Base-by-base conservation (phyloP, 2,329 filamentous ascomycete genomes). In the Lomentospora prolificans region DNA sequence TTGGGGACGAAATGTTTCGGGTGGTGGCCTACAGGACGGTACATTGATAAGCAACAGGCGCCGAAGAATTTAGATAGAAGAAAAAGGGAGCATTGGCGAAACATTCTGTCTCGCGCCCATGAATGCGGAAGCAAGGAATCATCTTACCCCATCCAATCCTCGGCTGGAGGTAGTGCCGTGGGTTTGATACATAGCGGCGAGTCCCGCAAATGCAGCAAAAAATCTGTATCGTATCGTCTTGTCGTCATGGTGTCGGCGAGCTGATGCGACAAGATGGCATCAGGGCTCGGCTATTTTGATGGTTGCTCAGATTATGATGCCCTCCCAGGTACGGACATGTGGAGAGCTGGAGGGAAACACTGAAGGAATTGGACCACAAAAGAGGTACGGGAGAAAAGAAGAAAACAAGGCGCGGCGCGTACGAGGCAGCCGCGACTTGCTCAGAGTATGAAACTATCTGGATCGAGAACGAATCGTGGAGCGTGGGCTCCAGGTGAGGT, bases 81-180 rank as follows among this genome's bases (percentile, higher is more conserved):
- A 50, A 27, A 28, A 2, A 50, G 24, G 48, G 19, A n/a, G 25
- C 5, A 19, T 25, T 4, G 48, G n/a, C n/a, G n/a, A 28, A 39
- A 51, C 25, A 48, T 19, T 19, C 41, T 25, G 30, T 39, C 50
- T 57, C 30, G 50, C 36, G 52, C 31, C 36, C 50, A 28, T 50
- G 30, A 19, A 41, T 33, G 36, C n/a, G 19, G 46, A 50, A 25
- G n/a, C 28, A 17, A 52, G 56, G 55, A 5, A 19, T 27, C 9
- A 51, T 71, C 81, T 67, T 77, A 95, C 87, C 92, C 90, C 90
- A 96, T 95, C 91, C 91, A 97, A 76, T 95, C 89, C 73, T 95
- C 90, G 60, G 86, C 81, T 25, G 90, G 87, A 61, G 90, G 91
- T 50, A 96, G 79, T 60, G 79, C 81, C 60, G 85, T 75, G 50